Evolutionary conservation across 805 yeast species (phyloP), one percentile per base, ranked within the genome.

Genomic region (Metschnikowia cubensis): DNA sequence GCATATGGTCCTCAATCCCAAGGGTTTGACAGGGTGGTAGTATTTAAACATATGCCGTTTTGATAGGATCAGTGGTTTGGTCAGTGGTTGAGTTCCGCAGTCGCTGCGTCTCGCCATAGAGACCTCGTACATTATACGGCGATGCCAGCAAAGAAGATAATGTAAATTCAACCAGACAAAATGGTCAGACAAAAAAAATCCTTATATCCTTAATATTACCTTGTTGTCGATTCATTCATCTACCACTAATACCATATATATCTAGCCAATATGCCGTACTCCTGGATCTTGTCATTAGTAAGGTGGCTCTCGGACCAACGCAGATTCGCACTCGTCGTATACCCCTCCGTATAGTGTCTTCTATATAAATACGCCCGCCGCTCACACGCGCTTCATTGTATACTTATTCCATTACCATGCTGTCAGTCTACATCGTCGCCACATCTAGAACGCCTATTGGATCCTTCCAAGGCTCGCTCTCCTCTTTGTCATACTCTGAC

Each of bases 361-460:
- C 4, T 42, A 42, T 42, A 42, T 42, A 42, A 42, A 33, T 33
- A 33, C 37, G 50, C 35, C 25, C 35, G 17, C 35, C 41, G 32
- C 22, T 17, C 32, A 6, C 38, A 36, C 29, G 31, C 47, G 42
- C 37, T 18, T 2, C 40, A 25, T 14, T 6, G 20, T n/a, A 21
- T 45, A 35, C 21, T 15, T 32, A n/a, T 39, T 33, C 18, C 17
- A 35, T 39, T 29, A 49, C 42, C 40, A 49, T 47, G 50, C 47
- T 48, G 52, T 53, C 75, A 29, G 99, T 90, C 45, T 92, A 92
- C 72, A 89, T 94, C 67, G 98, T 91, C 50, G 75, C 96, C 35
- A 79, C 89, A 46, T 83, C 96, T 45, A 87, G 99, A 78, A 94
- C 99, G 18, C 99, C 99, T 62, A 81, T 94, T 61, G 99, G 98